These are phyloP conservation scores for Stereocaulon alpinum DNA, from an alignment of 495 filamentous ascomycete species.

Conservation along the genomic window DNA sequence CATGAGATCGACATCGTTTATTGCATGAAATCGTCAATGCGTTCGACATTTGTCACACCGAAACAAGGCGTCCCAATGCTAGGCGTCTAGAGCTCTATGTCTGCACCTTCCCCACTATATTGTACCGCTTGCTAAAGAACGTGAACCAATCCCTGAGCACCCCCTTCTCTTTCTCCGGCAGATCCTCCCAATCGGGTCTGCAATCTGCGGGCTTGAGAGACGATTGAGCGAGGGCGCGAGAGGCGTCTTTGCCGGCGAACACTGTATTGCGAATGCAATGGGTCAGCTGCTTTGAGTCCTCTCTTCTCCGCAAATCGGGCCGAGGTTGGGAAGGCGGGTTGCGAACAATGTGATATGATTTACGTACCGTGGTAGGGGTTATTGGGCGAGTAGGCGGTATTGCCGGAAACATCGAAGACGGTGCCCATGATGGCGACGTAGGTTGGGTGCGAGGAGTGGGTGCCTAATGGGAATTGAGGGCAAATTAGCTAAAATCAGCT, in stretches of 20 bases:
- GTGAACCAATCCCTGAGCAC: slow-evolving; percentile 84
- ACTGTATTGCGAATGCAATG: slow-evolving; percentile 40
- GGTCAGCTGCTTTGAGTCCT: slow-evolving; percentile 7
- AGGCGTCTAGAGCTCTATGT: not conserved
- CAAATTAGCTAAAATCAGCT: slow-evolving; percentile 1
- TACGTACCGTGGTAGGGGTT: slow-evolving; percentile 76
- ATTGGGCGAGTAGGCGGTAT: slow-evolving; percentile 71
- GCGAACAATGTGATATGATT: not conserved
- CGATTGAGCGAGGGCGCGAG: slow-evolving; percentile 73
- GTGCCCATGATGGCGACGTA: slow-evolving; percentile 94
- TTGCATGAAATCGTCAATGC: slow-evolving; percentile 6
- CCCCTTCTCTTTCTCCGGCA: slow-evolving; percentile 77
- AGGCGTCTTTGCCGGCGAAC: slow-evolving; percentile 91
- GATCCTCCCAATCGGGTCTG: slow-evolving; percentile 69
- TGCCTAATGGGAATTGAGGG: slow-evolving; percentile 30
- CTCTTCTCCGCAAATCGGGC: not conserved
- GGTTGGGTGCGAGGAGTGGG: slow-evolving; percentile 57
- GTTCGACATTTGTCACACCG: slow-evolving; percentile 2
- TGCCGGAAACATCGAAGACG: slow-evolving; percentile 87
- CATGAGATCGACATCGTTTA: not conserved
- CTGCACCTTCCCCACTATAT: slow-evolving; percentile 69
- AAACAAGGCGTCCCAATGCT: slow-evolving; percentile 4
- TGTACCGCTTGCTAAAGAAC: slow-evolving; percentile 94
- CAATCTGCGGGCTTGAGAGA: slow-evolving; percentile 83
- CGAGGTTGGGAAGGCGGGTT: not conserved